Evolutionary conservation across 768 basidiomycete species (phyloP), one percentile per base, ranked within the genome.

Genomic region (Neoboletus subvelutipes): DNA sequence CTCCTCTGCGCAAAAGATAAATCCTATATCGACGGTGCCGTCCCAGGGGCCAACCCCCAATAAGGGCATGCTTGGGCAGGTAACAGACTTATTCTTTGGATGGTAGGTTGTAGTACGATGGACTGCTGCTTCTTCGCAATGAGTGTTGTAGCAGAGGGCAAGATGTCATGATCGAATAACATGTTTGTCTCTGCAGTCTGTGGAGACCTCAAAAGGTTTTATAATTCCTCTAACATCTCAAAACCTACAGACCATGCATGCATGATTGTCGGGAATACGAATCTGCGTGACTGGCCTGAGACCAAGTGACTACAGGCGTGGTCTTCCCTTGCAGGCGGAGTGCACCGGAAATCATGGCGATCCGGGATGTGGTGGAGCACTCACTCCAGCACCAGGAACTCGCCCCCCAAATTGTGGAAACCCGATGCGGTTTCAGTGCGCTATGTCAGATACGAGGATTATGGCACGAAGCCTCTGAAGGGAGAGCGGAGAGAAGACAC

Each of bases 81-180:
- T 92, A 51, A 85, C 86, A 13, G 90, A 92, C 75, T 68, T 90
- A 60, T 85, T 92, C 47, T 92, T 90, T 67, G 89, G 89, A 17
- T 92, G 89, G 89, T 92, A 83, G 75, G 45, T 33, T 18, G 18
- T 55, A 36, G 24, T 34, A 39, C 17, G 22, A 33, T 51, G 41
- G 41, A 39, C 33, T 39, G 15, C n/a, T 37, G n/a, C n/a, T 43
- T 40, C 46, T n/a, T 33, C 0, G 12, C 31, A 11, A 31, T 45
- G 10, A 34, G 17, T 42, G 45, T 49, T 20, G 7, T 39, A 10
- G 47, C 39, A 20, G 36, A 45, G n/a, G 34, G 45, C 1, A 46
- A 10, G n/a, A 37, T 47, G 20, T 50, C 13, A 36, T 36, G 31
- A 36, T 24, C 3, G 1, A 26, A 6, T 5, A 17, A 24, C 12